Evolutionary conservation across 352 stramenopile genomes (phyloP).

Genomic region (Phytophthora foliorum): DNA sequence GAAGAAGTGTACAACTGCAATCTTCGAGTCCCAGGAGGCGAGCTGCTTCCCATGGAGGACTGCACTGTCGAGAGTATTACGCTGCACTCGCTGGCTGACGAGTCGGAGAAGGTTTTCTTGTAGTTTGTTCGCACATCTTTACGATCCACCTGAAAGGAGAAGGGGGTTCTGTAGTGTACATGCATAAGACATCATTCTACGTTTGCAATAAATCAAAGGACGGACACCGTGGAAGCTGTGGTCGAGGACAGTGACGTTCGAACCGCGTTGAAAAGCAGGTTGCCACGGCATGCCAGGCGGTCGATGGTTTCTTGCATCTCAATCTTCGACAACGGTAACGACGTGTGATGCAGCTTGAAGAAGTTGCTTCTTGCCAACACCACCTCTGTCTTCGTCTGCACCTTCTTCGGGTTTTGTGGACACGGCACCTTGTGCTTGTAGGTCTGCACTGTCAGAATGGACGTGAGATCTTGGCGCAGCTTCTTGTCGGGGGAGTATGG

Average conservation of each 20-base stretch:
- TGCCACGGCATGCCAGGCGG: conserved; percentile 32
- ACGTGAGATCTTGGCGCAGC: conserved; percentile 47
- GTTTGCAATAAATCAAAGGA: neutral
- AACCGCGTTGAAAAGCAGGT: conserved; percentile 36
- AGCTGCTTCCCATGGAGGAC: conserved; percentile 46
- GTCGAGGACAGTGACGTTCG: conserved; percentile 15
- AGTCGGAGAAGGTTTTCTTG: conserved; percentile 28
- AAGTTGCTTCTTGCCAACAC: conserved; percentile 50
- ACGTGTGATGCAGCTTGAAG: conserved; percentile 44
- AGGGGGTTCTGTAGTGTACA: neutral
- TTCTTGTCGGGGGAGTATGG: conserved; percentile 34
- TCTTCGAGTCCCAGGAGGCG: conserved; percentile 29
- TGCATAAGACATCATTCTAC: neutral
- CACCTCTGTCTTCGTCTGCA: conserved; percentile 35
- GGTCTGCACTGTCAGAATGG: conserved; percentile 34
- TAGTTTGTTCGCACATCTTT: conserved; percentile 2
- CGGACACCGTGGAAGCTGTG: neutral
- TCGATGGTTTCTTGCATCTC: conserved; percentile 43
- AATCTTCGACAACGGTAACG: conserved; percentile 30
- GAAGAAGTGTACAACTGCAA: conserved; percentile 45
- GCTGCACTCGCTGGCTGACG: conserved; percentile 29
- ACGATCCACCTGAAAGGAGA: too few species aligned
- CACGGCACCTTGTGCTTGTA: conserved; percentile 26
- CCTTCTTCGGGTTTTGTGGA: conserved; percentile 15
- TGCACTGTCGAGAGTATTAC: conserved; percentile 55